phyloP scores from a whole-genome alignment of 768 basidiomycete species.

The Stropharia rugosoannulata region DNA sequence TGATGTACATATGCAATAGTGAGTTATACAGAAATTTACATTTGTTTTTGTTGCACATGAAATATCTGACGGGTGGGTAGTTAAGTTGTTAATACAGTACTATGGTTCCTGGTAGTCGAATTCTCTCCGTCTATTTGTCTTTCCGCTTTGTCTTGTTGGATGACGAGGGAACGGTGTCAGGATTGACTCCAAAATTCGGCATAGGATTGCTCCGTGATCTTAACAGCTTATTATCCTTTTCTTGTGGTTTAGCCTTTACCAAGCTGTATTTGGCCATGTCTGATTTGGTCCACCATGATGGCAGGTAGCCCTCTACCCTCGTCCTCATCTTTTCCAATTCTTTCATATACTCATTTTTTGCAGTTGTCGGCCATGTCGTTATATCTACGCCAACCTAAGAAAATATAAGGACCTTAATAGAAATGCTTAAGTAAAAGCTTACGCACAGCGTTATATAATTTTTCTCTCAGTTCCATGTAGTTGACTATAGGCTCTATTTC shows the following conservation, averaged over 20 bases:
- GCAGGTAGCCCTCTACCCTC: not conserved
- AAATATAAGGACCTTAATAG: not conserved
- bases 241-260: not conserved
- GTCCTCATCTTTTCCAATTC: not conserved
- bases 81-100: no score
- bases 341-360: not conserved
- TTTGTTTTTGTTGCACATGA: not conserved
- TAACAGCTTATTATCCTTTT: not conserved
- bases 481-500: slow-evolving; percentile 31
- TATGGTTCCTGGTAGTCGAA: no score
- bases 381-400: not conserved
- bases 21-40: slow-evolving; percentile 2
- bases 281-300: not conserved
- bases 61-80: not conserved
- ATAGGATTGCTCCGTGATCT: not conserved
- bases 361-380: not conserved
- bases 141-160: no score
- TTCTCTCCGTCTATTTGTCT: no score
- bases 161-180: no score
- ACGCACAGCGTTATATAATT: not conserved
- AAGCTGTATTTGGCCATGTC: not conserved
- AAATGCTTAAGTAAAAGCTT: not conserved
- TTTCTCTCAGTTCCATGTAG: slow-evolving; percentile 32
- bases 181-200: no score
- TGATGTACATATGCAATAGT: not conserved